A percentile compares a stretch with the other conserved stretches of the same genome.
phyloP scores from a whole-genome alignment of 2,329 filamentous ascomycete species.

The Parastagonospora avenae region DNA sequence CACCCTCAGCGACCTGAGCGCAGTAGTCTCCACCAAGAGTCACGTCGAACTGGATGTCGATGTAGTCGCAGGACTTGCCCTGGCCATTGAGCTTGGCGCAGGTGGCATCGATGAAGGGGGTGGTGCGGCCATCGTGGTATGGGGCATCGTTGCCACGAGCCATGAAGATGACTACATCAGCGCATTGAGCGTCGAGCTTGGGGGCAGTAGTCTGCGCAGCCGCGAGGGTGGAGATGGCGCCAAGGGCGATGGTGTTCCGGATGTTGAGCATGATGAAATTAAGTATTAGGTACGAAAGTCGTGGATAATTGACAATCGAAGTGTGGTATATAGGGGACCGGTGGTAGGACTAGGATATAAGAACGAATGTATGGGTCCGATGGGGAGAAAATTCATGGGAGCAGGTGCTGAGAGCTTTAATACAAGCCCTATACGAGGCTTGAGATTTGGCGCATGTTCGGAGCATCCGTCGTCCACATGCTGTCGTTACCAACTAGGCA shows the following conservation, averaged over 20 bases:
- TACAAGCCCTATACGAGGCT: neutral
- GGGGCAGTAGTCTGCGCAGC: conserved; percentile 29
- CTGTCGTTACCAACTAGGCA: no score
- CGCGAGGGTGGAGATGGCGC: neutral
- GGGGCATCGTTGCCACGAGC: conserved; percentile 29
- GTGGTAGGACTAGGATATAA: neutral
- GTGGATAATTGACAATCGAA: neutral
- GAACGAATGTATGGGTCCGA: neutral
- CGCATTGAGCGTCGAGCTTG: conserved; percentile 25
- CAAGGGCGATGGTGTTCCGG: conserved; percentile 2
- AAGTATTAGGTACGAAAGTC: neutral
- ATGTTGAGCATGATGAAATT: neutral
- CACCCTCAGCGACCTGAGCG: conserved; percentile 22
- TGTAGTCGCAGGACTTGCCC: conserved; percentile 29
- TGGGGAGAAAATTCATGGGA: neutral
- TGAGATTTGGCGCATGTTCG: neutral
- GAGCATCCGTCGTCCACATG: no score
- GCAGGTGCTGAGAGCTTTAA: neutral
- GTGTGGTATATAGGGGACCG: neutral
- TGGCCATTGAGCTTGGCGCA: conserved; percentile 25
- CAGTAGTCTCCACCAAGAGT: conserved; percentile 22
- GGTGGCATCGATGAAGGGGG: conserved; percentile 23
- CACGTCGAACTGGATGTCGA: conserved; percentile 24
- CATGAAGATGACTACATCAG: conserved; percentile 29
- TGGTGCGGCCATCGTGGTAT: conserved; percentile 26